Base-by-base conservation (phyloP, 2,329 filamentous ascomycete genomes). In the Ophiostoma piceae region DNA sequence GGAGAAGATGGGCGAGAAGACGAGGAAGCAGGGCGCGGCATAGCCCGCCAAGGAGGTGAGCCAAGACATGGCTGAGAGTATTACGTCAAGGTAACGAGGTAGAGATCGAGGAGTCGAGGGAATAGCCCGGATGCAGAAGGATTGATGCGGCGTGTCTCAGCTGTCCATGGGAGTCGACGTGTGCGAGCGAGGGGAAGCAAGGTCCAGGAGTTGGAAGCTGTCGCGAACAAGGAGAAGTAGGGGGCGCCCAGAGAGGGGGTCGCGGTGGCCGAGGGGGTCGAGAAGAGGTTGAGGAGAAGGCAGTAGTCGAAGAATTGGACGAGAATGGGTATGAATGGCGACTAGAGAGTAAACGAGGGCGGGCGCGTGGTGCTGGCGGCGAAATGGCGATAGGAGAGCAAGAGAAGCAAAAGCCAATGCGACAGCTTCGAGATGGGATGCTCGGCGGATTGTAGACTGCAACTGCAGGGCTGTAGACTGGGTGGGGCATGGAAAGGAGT, bases 1-100 rank as follows among this genome's bases (percentile, higher is more conserved):
- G 69, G 87, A 89, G 57, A 88, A 79, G 65, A 90, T 81, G 22
- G 87, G 88, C 74, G 87, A 90, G 74, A 86, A 74, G 74, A 89
- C 82, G 72, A 90, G 82, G 76, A 90, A 90, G 69, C 88, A 77
- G 29, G 88, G 88, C 77, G 87, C 87, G 72, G 87, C 77, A 75
- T 84, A 83, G 80, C 84, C 84, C 77, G 85, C 82, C 72, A 87
- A 73, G 65, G 80, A 76, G 67, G 81, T 80, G 70, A 86, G 74
- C 64, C 62, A 68, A 65, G 67, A 69, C 68, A 71, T 70, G n/a
- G 35, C 67, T 57, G 51, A 57, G 22, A 57, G 51, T 57, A 57
- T 26, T 57, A 57, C 22, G 51, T 26, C 51, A 57, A 57, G 51
- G 16, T 26, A 57, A 26, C 11, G n/a, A 47, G 9, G n/a, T 19